Conservation (phyloP, 1,284 basidiomycete species). For the Melanopsichium pennsylvanicum region DNA sequence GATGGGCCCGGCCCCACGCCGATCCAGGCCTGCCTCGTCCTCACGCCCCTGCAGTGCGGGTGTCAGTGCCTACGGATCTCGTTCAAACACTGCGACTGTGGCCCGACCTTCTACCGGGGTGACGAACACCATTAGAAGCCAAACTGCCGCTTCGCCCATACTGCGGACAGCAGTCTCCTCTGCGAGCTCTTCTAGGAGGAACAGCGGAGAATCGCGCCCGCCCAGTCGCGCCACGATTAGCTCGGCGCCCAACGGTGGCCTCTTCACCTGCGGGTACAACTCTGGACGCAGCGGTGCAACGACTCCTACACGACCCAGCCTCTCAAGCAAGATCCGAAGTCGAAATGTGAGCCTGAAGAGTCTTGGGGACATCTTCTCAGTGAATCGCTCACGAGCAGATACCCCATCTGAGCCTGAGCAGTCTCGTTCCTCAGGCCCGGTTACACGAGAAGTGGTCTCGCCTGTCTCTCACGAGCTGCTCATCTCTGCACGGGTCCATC, state of each 20-base stretch:
- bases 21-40: neutral
- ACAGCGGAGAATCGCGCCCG: constrained; percentile 29
- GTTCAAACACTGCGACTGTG: neutral
- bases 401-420: neutral
- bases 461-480: constrained; percentile 30
- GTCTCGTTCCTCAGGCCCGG: neutral
- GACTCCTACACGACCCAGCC: constrained; percentile 18
- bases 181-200: constrained; percentile 16
- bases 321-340: constrained; percentile 12
- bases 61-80: neutral
- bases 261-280: constrained; percentile 40
- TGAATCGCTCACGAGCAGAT: constrained; percentile 1
- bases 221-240: constrained; percentile 19
- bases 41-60: constrained; percentile 27
- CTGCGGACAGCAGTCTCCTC: constrained; percentile 13
- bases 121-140: neutral
- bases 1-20: constrained; percentile 40
- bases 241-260: constrained; percentile 31
- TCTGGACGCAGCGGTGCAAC: constrained; percentile 27
- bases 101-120: constrained; percentile 20
- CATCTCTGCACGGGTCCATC: constrained; percentile 38
- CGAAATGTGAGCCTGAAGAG: constrained; percentile 28
- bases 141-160: constrained; percentile 7
- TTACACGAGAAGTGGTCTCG: constrained; percentile 26
- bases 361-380: constrained; percentile 21